Percentiles rank a stretch among this genome's conserved stretches.
These are phyloP conservation scores for Oemleria cerasiformis DNA, from an alignment of 306 rosid genomes.

Conservation along the genomic window DNA sequence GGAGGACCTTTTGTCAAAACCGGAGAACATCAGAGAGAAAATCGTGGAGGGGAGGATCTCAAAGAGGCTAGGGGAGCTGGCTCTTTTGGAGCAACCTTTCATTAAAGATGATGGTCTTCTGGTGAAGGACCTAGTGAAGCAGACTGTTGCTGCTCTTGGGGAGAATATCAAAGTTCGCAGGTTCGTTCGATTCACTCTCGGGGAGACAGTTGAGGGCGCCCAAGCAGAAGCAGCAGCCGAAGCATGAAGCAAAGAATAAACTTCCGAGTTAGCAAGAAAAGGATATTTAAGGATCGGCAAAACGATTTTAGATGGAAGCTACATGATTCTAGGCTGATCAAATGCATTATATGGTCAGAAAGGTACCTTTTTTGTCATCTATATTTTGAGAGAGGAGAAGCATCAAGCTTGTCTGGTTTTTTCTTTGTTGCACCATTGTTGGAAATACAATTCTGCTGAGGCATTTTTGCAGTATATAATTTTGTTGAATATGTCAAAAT, in stretches of 20 bases:
- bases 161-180: conserved; percentile 93
- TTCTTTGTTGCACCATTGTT: conserved; percentile 33
- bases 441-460: conserved; percentile 28
- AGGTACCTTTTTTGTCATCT: conserved; percentile 37
- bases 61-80: conserved; percentile 95
- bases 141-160: conserved; percentile 97
- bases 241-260: conserved; percentile 32
- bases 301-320: conserved; percentile 32
- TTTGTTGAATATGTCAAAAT: background rate
- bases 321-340: conserved; percentile 31
- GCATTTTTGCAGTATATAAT: conserved; percentile 32
- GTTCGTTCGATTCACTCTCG: conserved; percentile 79
- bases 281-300: background rate
- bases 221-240: conserved; percentile 20
- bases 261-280: background rate
- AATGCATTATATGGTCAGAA: conserved; percentile 1
- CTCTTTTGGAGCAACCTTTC: conserved; percentile 86
- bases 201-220: conserved; percentile 53
- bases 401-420: conserved; percentile 28
- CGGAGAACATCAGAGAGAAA: conserved; percentile 85
- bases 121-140: conserved; percentile 92
- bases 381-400: conserved; percentile 33
- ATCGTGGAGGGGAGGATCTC: conserved; percentile 94
- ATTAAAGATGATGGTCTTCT: conserved; percentile 75
- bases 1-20: conserved; percentile 82